Evolutionary conservation across 345 rosid genomes (phyloP).

Genomic region (Streptanthus diversifolius): DNA sequence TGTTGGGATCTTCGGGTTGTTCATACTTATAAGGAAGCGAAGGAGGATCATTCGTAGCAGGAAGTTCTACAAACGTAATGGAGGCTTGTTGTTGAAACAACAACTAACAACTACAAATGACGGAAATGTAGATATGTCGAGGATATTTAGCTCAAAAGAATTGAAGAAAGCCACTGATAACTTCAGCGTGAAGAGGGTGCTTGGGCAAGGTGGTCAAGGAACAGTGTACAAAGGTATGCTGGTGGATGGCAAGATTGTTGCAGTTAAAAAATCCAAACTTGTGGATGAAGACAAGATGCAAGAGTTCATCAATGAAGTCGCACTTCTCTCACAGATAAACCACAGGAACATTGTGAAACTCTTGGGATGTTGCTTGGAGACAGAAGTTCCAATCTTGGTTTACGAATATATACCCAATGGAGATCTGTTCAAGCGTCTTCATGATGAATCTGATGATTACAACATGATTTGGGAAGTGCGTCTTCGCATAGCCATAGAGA

Average conservation of each 20-base stretch:
- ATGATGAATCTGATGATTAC: neutral
- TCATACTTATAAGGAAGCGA: neutral
- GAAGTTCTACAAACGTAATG: slow-evolving; percentile 28
- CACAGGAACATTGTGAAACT: slow-evolving; percentile 29
- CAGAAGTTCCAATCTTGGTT: slow-evolving; percentile 28
- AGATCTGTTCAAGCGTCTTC: slow-evolving; percentile 17
- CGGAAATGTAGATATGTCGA: slow-evolving; percentile 1
- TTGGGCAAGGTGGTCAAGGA: slow-evolving; percentile 34
- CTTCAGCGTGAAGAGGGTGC: neutral
- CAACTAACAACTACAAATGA: neutral
- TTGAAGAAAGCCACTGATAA: slow-evolving; percentile 27
- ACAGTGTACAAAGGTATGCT: slow-evolving; percentile 33
- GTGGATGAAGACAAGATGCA: slow-evolving; percentile 16
- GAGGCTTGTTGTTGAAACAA: slow-evolving; percentile 20
- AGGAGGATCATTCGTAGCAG: neutral
- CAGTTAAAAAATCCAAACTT: slow-evolving; percentile 23
- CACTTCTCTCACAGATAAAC: slow-evolving; percentile 23
- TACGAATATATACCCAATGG: slow-evolving; percentile 31
- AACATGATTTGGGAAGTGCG: slow-evolving; percentile 24
- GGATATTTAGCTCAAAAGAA: slow-evolving; percentile 7
- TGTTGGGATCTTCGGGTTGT: neutral
- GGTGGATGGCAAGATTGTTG: slow-evolving; percentile 4
- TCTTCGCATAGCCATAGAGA: slow-evolving; percentile 23
- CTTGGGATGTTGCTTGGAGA: slow-evolving; percentile 25
- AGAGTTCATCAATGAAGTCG: slow-evolving; percentile 22